Evolutionary conservation across 1,284 basidiomycete species (phyloP).

Genomic region (Meripilus lineatus): DNA sequence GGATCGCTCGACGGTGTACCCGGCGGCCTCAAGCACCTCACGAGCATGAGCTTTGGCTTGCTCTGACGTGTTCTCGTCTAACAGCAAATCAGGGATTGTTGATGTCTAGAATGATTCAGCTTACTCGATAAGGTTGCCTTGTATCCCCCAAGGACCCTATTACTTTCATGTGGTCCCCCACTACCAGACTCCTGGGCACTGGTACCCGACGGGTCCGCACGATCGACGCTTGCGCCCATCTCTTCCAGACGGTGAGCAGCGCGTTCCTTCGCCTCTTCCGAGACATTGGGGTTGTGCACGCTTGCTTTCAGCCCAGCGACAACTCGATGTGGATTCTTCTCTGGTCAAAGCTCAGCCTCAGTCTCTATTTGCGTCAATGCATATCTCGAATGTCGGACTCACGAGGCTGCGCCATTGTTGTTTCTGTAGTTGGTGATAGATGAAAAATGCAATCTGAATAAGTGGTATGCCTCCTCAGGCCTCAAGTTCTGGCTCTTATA

Average conservation of each 20-base stretch:
- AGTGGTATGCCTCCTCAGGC: too few relatives aligned
- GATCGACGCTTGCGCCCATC: slow-evolving; percentile 27
- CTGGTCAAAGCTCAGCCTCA: slow-evolving; percentile 10
- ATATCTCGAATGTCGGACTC: background rate
- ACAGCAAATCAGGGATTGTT: too few relatives aligned
- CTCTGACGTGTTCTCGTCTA: slow-evolving; percentile 37
- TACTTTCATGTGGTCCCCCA: slow-evolving; percentile 17
- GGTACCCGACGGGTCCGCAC: slow-evolving; percentile 5
- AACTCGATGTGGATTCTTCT: slow-evolving; percentile 36
- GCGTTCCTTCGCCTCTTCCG: slow-evolving; percentile 43
- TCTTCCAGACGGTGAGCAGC: slow-evolving; percentile 40
- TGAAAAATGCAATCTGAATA: too few relatives aligned
- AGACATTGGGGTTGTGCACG: slow-evolving; percentile 48
- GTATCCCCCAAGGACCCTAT: slow-evolving; percentile 41
- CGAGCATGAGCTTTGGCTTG: slow-evolving; percentile 42
- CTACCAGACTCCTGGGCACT: slow-evolving; percentile 4
- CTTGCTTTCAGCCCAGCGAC: slow-evolving; percentile 53
- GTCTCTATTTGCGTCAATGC: background rate
- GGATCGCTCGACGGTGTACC: slow-evolving; percentile 24
- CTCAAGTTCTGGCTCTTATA: too few relatives aligned
- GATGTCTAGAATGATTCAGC: too few relatives aligned
- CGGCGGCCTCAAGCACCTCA: slow-evolving; percentile 30
- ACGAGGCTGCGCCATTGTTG: too few relatives aligned
- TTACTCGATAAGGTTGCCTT: slow-evolving; percentile 47
- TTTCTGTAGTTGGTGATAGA: too few relatives aligned